phyloP scores from a whole-genome alignment of 768 basidiomycete species.

The Macrolepiota fuliginosa region DNA sequence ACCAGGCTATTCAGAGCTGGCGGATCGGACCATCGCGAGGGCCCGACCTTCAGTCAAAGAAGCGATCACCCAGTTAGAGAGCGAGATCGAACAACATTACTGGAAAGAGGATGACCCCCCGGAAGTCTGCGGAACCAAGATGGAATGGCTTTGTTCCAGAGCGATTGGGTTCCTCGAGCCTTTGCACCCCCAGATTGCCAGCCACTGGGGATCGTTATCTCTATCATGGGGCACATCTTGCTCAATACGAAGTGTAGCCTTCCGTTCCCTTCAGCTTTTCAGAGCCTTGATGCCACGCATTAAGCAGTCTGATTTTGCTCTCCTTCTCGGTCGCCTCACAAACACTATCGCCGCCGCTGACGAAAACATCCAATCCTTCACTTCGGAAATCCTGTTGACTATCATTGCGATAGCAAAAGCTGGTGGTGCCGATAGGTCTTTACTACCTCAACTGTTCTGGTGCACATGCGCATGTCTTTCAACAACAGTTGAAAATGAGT shows the following conservation, averaged over 20 bases:
- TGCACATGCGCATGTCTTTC: constrained; percentile 76
- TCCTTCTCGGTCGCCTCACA: constrained; percentile 78
- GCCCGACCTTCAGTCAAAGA: constrained; percentile 48
- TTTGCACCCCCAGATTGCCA: constrained; percentile 63
- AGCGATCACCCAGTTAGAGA: constrained; percentile 53
- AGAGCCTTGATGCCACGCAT: constrained; percentile 74
- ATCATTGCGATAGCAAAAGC: constrained; percentile 60
- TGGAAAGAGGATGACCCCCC: constrained; percentile 73
- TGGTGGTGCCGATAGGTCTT: constrained; percentile 52
- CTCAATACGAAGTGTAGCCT: constrained; percentile 81
- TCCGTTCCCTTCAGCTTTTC: constrained; percentile 89
- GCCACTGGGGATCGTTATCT: constrained; percentile 78
- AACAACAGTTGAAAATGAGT: constrained; percentile 83
- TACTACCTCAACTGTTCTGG: constrained; percentile 89
- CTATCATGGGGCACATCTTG: constrained; percentile 85
- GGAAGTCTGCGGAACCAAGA: constrained; percentile 57
- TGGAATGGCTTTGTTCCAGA: constrained; percentile 64
- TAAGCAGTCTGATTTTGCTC: constrained; percentile 68
- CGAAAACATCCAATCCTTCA: constrained; percentile 76
- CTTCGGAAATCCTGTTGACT: constrained; percentile 78
- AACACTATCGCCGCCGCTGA: constrained; percentile 80
- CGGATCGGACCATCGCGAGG: constrained; percentile 52
- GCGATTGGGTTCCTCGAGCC: constrained; percentile 69
- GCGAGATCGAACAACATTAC: constrained; percentile 51
- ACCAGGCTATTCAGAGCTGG: constrained; percentile 72